phyloP scores from a whole-genome alignment of 192 early-diverging fungal species.

The Umbelopsis isabellina region DNA sequence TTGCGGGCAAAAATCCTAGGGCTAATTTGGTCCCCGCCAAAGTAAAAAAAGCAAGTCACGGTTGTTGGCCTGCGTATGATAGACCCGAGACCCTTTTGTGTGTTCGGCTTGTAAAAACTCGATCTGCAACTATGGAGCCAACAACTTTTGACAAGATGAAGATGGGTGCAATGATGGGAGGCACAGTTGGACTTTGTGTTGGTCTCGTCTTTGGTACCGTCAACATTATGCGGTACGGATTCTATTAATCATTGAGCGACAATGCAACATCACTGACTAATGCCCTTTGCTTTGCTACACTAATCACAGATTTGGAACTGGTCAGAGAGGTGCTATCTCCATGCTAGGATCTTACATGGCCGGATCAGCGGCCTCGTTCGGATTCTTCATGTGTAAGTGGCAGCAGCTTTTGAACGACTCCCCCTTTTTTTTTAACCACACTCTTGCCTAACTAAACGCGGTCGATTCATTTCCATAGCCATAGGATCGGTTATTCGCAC shows the following conservation, averaged over 20 bases:
- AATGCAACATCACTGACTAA: not conserved
- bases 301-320: constrained; percentile 66
- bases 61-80: not conserved
- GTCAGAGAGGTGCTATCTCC: constrained; percentile 67
- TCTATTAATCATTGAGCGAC: not conserved
- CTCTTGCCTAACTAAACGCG: not conserved
- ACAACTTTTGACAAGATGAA: constrained; percentile 62
- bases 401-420: not conserved
- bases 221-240: constrained; percentile 49
- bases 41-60: not conserved
- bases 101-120: not conserved
- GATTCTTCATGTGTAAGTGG: constrained; percentile 74
- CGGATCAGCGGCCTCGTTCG: constrained; percentile 79
- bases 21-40: not conserved
- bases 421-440: not conserved
- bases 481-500: constrained; percentile 59
- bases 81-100: not conserved
- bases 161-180: constrained; percentile 67
- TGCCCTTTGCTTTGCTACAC: not conserved
- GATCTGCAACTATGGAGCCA: constrained; percentile 47
- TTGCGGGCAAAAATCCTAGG: not conserved
- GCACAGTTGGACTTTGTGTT: constrained; percentile 64
- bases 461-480: constrained; percentile 17
- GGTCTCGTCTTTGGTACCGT: constrained; percentile 62
- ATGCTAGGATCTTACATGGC: constrained; percentile 77